Evolutionary conservation across 1,139 yeast species (phyloP), one percentile per base, ranked within the genome.

Genomic region (Kazachstania sp.): DNA sequence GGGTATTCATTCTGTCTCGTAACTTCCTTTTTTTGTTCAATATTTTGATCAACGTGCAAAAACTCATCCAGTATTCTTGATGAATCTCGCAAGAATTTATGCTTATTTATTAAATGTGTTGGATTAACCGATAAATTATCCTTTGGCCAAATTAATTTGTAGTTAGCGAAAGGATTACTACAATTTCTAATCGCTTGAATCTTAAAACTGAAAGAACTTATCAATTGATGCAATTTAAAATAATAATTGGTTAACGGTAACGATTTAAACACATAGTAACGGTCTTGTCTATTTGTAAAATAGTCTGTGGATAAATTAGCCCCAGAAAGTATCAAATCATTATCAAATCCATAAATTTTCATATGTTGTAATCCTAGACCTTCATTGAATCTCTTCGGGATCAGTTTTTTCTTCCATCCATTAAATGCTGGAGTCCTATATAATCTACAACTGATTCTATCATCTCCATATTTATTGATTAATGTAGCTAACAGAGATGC

Each of bases 341-440:
- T 81, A 64, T 92, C 99, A 60, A 88, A 81, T 1, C 98, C 98
- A 63, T 92, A 92, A 37, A 94, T 74, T 65, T 92, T 92, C 98
- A 92, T 94, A 64, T 92, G 99, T 66, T 92, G 99, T 46, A 92
- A 72, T 0, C 99, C 99, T 60, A 77, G 72, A 7, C 95, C 92
- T 68, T 92, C 99, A 64, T 90, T 88, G 52, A 90, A 73, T 52
- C 98, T 73, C 49, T 77, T 83, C 0, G 99, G 98, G 3, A 88
- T 73, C 44, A 86, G 48, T 18, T 69, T 59, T 59, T 81, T 80
- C 49, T 78, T 74, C 49, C 85, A 61, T 0, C 95, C 95, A 42
- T 76, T 71, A 54, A 86, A 74, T 54, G 83, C 83, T 0, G 99
- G 98, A 0, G 98, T 92, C 57, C 86, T 95, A 64, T 86, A 92